These are phyloP conservation scores for Colletotrichum truncatum DNA, from an alignment of 2,329 filamentous ascomycete species.

Conservation along the genomic window DNA sequence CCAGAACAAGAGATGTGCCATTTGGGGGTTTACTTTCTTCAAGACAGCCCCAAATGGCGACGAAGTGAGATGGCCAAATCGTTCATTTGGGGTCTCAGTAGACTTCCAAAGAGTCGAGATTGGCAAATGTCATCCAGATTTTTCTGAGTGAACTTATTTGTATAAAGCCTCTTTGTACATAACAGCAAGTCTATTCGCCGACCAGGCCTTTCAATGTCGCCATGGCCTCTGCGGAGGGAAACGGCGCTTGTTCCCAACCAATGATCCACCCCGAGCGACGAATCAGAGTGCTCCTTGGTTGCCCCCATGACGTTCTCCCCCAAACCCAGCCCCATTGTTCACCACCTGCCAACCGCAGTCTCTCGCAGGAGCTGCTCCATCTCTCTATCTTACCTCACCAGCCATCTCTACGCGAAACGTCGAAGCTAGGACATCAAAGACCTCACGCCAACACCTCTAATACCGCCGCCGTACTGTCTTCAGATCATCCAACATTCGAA, in stretches of 20 bases:
- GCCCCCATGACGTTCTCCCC: slow-evolving; percentile 32
- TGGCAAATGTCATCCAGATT: too few species aligned
- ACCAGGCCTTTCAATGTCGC: too few species aligned
- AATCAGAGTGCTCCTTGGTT: slow-evolving; percentile 25
- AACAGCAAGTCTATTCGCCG: too few species aligned
- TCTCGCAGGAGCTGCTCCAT: slow-evolving; percentile 20
- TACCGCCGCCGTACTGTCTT: neutral
- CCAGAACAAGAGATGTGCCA: neutral
- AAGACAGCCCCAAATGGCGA: neutral
- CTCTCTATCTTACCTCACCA: slow-evolving; percentile 17
- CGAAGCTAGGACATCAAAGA: slow-evolving; percentile 20
- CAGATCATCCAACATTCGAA: neutral
- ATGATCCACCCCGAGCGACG: slow-evolving; percentile 17
- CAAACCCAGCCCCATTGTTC: slow-evolving; percentile 28
- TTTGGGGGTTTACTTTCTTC: neutral
- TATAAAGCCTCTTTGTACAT: too few species aligned
- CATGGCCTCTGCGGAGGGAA: slow-evolving; percentile 24
- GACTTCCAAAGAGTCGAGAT: too few species aligned
- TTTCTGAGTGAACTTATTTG: too few species aligned
- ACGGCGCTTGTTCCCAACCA: slow-evolving; percentile 27
- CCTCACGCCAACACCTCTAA: slow-evolving; percentile 9
- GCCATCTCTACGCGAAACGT: slow-evolving; percentile 24
- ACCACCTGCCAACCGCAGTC: slow-evolving; percentile 26
- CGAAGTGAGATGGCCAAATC: neutral
- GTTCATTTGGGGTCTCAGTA: too few species aligned